Evolutionary conservation across 306 rosid genomes (phyloP).

Genomic region (Dicorynia guianensis): DNA sequence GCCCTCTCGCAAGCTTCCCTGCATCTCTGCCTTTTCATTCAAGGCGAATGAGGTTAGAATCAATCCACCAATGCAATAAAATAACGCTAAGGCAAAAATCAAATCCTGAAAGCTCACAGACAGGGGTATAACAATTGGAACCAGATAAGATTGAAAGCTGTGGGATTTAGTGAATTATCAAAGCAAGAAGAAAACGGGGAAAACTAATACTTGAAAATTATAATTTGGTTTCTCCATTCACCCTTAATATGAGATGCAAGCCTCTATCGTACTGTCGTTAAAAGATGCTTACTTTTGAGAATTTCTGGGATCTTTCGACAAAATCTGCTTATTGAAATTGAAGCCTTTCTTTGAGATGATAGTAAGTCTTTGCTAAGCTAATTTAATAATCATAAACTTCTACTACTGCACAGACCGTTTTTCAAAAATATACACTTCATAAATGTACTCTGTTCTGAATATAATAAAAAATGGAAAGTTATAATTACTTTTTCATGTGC

Average conservation of each 20-base stretch:
- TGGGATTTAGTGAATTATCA: not conserved
- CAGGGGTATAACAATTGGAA: slow-evolving; percentile 8
- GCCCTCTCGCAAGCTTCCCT: slow-evolving; percentile 59
- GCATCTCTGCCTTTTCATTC: slow-evolving; percentile 72
- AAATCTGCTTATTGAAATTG: slow-evolving; percentile 28
- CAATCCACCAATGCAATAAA: slow-evolving; percentile 40
- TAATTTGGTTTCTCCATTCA: not conserved
- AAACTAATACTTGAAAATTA: not conserved
- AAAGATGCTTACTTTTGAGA: slow-evolving; percentile 27
- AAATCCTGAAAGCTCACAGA: slow-evolving; percentile 34
- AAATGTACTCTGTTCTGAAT: slow-evolving; percentile 36
- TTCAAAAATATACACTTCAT: slow-evolving; percentile 42
- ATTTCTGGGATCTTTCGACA: slow-evolving; percentile 34
- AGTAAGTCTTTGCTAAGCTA: slow-evolving; percentile 21
- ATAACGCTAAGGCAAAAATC: slow-evolving; percentile 21
- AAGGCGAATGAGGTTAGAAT: slow-evolving; percentile 38
- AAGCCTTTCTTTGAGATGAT: slow-evolving; percentile 42
- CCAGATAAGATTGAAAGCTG: slow-evolving; percentile 17
- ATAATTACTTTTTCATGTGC: slow-evolving; percentile 57
- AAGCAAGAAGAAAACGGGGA: not conserved
- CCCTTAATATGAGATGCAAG: slow-evolving; percentile 3
- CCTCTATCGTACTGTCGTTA: slow-evolving; percentile 18
- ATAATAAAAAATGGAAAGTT: slow-evolving; percentile 28
- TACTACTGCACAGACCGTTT: slow-evolving; percentile 56
- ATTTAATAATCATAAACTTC: slow-evolving; percentile 32